phyloP scores from a whole-genome alignment of 352 stramenopile species.

The Pythium grandisporangium region DNA sequence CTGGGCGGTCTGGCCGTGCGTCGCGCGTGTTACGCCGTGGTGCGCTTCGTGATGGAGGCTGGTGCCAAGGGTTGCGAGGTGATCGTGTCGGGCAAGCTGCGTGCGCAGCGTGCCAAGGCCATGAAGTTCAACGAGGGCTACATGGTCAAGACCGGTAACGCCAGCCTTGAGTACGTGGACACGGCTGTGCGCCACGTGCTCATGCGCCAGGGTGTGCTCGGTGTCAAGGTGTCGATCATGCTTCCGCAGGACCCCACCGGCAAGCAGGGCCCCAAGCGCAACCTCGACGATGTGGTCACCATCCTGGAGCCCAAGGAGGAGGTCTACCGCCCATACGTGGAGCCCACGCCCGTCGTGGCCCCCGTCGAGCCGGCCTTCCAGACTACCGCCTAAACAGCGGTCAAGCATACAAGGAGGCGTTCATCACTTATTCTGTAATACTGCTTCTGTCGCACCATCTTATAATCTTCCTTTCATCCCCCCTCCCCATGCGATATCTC shows the following conservation, averaged over 20 bases:
- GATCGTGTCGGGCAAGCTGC: conserved; percentile 99
- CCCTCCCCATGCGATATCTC: too few species aligned
- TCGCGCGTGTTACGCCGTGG: conserved; percentile 98
- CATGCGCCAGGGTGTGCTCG: conserved; percentile 99
- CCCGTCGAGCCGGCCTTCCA: conserved; percentile 13
- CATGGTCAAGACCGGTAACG: conserved; percentile 99
- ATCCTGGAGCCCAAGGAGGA: conserved; percentile 99
- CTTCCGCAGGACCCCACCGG: conserved; percentile 97
- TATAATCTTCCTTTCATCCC: too few species aligned
- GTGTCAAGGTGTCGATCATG: conserved; percentile 99
- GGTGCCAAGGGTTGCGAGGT: conserved; percentile 99
- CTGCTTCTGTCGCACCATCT: conserved; percentile 14
- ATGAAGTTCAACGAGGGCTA: conserved; percentile 99
- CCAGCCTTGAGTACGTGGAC: conserved; percentile 98
- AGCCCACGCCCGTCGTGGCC: conserved; percentile 42
- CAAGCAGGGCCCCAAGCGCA: conserved; percentile 96
- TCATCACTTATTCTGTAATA: conserved; percentile 21
- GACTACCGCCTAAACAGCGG: too few species aligned
- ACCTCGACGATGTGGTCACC: conserved; percentile 98
- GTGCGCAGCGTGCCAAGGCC: conserved; percentile 98
- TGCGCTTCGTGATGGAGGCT: conserved; percentile 99
- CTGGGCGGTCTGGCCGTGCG: conserved; percentile 96
- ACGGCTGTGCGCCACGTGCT: conserved; percentile 97
- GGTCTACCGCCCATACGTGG: conserved; percentile 76
- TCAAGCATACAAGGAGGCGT: conserved; percentile 5